These are phyloP conservation scores for Penicillium sp. DNA, from an alignment of 2,329 filamentous ascomycete genomes.

Conservation along the genomic window DNA sequence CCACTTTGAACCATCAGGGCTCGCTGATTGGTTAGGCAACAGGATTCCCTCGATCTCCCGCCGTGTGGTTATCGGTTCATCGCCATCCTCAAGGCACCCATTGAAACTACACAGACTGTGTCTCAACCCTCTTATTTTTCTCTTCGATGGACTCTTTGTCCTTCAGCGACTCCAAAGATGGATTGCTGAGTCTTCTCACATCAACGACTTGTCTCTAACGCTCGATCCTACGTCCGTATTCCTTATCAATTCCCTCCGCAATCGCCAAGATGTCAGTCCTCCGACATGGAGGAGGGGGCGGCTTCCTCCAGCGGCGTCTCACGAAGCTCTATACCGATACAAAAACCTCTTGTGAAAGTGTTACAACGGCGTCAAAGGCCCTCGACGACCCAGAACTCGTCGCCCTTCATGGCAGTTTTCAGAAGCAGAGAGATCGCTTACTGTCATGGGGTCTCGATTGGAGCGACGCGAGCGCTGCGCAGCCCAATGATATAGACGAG, in stretches of 20 bases:
- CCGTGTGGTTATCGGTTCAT: slow-evolving; percentile 29
- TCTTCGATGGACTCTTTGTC: slow-evolving; percentile 11
- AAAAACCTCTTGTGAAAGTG: slow-evolving; percentile 61
- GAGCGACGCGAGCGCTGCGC: slow-evolving; percentile 61
- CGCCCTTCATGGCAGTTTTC: slow-evolving; percentile 60
- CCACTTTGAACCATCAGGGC: slow-evolving; percentile 3
- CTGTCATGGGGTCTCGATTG: slow-evolving; percentile 67
- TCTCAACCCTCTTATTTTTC: slow-evolving; percentile 4
- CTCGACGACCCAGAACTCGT: slow-evolving; percentile 55
- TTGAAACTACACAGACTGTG: slow-evolving; percentile 6
- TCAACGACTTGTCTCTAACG: slow-evolving; percentile 14
- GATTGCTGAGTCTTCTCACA: slow-evolving; percentile 11
- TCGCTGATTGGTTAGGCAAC: slow-evolving; percentile 45
- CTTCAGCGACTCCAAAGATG: slow-evolving; percentile 15
- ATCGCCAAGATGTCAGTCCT: slow-evolving; percentile 48
- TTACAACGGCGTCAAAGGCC: slow-evolving; percentile 52
- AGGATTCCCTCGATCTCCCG: slow-evolving; percentile 37
- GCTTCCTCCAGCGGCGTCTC: slow-evolving; percentile 51
- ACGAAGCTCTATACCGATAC: slow-evolving; percentile 66
- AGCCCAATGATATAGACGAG: slow-evolving; percentile 63
- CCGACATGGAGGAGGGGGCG: slow-evolving; percentile 41
- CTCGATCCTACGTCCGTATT: slow-evolving; percentile 13
- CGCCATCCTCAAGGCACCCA: slow-evolving; percentile 24
- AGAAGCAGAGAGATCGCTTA: slow-evolving; percentile 64
- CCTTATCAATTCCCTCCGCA: slow-evolving; percentile 17